Percentiles rank a stretch among this genome's conserved stretches.
These are phyloP conservation scores for Trichosporon sp. DNA, from an alignment of 1,284 basidiomycete genomes.

Conservation along the genomic window DNA sequence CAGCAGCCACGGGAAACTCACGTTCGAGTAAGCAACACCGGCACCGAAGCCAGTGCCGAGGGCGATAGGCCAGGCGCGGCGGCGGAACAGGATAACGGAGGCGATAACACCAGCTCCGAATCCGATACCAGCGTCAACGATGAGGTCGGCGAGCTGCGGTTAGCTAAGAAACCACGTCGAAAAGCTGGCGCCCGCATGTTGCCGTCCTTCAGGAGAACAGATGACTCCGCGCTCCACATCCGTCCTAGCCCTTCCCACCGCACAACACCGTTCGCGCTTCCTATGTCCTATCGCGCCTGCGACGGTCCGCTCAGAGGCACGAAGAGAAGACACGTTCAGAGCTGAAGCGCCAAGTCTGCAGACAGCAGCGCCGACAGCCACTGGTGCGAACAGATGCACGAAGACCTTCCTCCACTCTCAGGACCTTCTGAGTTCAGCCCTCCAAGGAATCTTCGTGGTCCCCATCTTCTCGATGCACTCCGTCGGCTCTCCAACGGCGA, in stretches of 20 bases:
- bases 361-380: too few relatives aligned
- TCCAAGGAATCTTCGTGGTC: background rate
- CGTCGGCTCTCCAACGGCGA: background rate
- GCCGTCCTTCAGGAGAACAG: too few relatives aligned
- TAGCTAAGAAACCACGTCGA: background rate
- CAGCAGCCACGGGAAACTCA: slow-evolving; percentile 32
- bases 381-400: background rate
- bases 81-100: slow-evolving; percentile 90
- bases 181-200: too few relatives aligned
- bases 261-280: too few relatives aligned
- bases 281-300: too few relatives aligned
- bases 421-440: background rate
- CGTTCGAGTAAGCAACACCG: slow-evolving; percentile 75
- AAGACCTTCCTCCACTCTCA: background rate
- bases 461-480: slow-evolving; percentile 21
- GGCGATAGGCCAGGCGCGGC: slow-evolving; percentile 94
- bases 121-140: slow-evolving; percentile 79
- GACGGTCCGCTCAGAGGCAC: too few relatives aligned
- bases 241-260: too few relatives aligned
- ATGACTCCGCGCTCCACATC: too few relatives aligned
- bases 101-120: slow-evolving; percentile 92
- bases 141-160: slow-evolving; percentile 58
- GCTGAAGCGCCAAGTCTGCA: too few relatives aligned
- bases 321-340: too few relatives aligned
- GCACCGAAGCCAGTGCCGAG: slow-evolving; percentile 74